Conservation (phyloP, 805 yeast genomes). For the Metschnikowia continentalis region DNA sequence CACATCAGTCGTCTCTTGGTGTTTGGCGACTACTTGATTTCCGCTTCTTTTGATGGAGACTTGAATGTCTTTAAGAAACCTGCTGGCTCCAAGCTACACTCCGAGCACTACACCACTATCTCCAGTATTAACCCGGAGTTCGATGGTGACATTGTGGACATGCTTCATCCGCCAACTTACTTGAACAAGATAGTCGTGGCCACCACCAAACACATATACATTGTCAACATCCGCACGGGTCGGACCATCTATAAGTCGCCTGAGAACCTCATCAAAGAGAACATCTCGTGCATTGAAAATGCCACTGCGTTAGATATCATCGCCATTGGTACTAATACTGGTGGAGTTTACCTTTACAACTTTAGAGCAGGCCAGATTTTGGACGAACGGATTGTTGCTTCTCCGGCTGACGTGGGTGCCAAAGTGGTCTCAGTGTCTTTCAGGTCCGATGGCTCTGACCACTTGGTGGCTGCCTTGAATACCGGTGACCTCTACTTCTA, state of each 20-base stretch:
- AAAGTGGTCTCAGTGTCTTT: slow-evolving; percentile 66
- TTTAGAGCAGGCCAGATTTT: slow-evolving; percentile 58
- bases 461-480: slow-evolving; percentile 71
- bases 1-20: slow-evolving; percentile 48
- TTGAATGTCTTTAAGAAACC: slow-evolving; percentile 54
- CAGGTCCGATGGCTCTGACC: slow-evolving; percentile 86
- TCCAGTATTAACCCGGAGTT: slow-evolving; percentile 46
- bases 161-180: slow-evolving; percentile 86
- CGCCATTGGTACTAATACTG: slow-evolving; percentile 71
- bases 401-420: slow-evolving; percentile 37
- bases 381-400: slow-evolving; percentile 44
- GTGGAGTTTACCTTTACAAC: slow-evolving; percentile 63
- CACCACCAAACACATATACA: slow-evolving; percentile 56
- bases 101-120: slow-evolving; percentile 67
- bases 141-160: slow-evolving; percentile 66
- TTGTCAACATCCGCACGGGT: slow-evolving; percentile 76
- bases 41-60: slow-evolving; percentile 38
- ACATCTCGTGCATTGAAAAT: slow-evolving; percentile 62
- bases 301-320: slow-evolving; percentile 86
- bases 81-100: slow-evolving; percentile 42
- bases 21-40: slow-evolving; percentile 79
- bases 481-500: slow-evolving; percentile 84
- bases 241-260: slow-evolving; percentile 58
- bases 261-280: slow-evolving; percentile 45
- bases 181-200: slow-evolving; percentile 83